Base-by-base conservation (phyloP, 345 rosid species). In the Aegle marmelos region DNA sequence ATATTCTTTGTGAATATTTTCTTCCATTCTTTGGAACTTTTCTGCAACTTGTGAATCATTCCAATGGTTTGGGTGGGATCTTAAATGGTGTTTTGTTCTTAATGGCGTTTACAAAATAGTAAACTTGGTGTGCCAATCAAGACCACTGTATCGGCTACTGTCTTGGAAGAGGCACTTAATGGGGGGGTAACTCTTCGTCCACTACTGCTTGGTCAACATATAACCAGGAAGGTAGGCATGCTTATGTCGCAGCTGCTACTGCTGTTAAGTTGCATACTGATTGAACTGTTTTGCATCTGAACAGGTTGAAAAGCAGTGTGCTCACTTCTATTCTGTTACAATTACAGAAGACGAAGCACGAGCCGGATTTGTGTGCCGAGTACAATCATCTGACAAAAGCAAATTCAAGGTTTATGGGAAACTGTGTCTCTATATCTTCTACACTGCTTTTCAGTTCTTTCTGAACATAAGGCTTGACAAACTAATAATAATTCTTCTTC, bases 261-360 rank as follows among this genome's bases (percentile, higher is more conserved):
- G 78, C 64, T 39, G 82, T 74, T 37, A 22, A 36, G 67, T 68
- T 27, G 67, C 70, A 41, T 73, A 63, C 79, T 79, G 76, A 78
- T 83, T 75, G 77, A 72, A 70, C 54, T 54, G 31, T 77, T 70
- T 74, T 76, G 75, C 77, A 65, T 74, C 70, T 83, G 81, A 82
- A 85, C 91, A 97, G 99, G 98, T 97, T 84, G 99, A 97, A 76
- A 97, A 89, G 89, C 99, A 97, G 87, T 85, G 98, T 85, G 99
- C 98, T 82, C 98, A 94, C 86, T 97, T 94, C 85, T 97, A 91
- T 85, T 92, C 97, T 81, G 89, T 97, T 84, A 83, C 81, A 66
- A 84, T 97, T 83, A 89, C 95, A 76, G 94, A 94, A 85, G 98
- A 97, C 85, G 98, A 93, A 84, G 98, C 92, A 76, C 87, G 76